phyloP scores from a whole-genome alignment of 2,329 filamentous ascomycete species.

The Diaporthe citriasiana region DNA sequence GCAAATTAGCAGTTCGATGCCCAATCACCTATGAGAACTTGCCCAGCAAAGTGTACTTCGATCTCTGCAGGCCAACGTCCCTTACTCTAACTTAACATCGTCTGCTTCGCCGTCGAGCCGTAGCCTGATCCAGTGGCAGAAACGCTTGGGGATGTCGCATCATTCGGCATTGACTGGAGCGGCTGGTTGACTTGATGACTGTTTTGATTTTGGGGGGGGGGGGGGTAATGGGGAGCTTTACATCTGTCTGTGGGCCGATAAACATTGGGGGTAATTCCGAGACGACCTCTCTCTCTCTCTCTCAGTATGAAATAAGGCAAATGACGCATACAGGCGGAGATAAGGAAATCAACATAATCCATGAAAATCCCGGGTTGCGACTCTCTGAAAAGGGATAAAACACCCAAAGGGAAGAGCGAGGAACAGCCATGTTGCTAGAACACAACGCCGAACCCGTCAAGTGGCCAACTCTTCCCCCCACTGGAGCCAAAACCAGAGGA shows the following conservation, averaged over 20 bases:
- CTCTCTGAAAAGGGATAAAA: slow-evolving; percentile 36
- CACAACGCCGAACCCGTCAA: slow-evolving; percentile 32
- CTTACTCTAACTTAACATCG: slow-evolving; percentile 1
- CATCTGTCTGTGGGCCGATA: slow-evolving; percentile 43
- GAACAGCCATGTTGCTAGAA: slow-evolving; percentile 38
- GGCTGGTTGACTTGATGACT: slow-evolving; percentile 39
- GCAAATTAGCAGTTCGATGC: neutral
- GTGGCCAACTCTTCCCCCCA: slow-evolving; percentile 43
- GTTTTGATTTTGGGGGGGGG: slow-evolving; percentile 43
- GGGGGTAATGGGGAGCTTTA: slow-evolving; percentile 39
- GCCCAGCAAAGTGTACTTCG: neutral
- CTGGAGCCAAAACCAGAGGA: slow-evolving; percentile 49
- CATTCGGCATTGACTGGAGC: slow-evolving; percentile 21
- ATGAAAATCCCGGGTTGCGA: slow-evolving; percentile 41
- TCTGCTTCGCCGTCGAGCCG: slow-evolving; percentile 3
- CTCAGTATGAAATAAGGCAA: slow-evolving; percentile 43
- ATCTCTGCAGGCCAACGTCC: neutral
- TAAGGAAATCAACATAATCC: slow-evolving; percentile 44
- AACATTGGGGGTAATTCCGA: slow-evolving; percentile 43
- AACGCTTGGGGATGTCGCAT: neutral
- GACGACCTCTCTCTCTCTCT: slow-evolving; percentile 37
- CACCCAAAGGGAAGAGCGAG: slow-evolving; percentile 30
- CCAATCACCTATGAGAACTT: neutral
- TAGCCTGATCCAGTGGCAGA: neutral
- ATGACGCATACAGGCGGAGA: slow-evolving; percentile 43